Evolutionary conservation across 129 eudicot genomes (phyloP).

Genomic region (Saposhnikovia divaricata): DNA sequence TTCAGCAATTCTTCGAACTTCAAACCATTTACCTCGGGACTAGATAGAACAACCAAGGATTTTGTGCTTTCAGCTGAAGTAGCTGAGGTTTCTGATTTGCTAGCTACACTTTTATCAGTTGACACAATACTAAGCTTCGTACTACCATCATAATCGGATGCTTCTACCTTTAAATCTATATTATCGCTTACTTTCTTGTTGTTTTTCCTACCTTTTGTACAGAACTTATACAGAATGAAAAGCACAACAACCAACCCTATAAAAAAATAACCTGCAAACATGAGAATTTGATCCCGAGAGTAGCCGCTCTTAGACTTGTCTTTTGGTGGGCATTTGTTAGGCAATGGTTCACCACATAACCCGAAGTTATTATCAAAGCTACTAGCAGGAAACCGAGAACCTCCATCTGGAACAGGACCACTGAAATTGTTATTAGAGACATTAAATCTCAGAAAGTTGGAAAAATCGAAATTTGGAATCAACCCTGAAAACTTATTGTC

Average conservation of each 20-base stretch:
- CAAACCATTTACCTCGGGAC: slow-evolving; percentile 62
- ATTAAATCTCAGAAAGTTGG: slow-evolving; percentile 29
- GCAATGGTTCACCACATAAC: slow-evolving; percentile 56
- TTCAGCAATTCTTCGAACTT: slow-evolving; percentile 54
- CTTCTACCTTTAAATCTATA: neutral
- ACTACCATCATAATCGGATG: slow-evolving; percentile 19
- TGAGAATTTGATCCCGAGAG: slow-evolving; percentile 40
- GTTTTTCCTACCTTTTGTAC: slow-evolving; percentile 30
- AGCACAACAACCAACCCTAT: slow-evolving; percentile 34
- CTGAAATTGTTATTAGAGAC: slow-evolving; percentile 49
- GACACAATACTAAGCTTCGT: slow-evolving; percentile 25
- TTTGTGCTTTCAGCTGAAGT: slow-evolving; percentile 35
- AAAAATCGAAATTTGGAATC: slow-evolving; percentile 40
- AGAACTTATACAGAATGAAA: slow-evolving; percentile 31
- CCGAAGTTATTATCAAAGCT: slow-evolving; percentile 36
- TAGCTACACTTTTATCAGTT: slow-evolving; percentile 25
- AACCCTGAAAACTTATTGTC: slow-evolving; percentile 41
- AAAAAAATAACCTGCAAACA: slow-evolving; percentile 46
- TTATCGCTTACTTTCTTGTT: slow-evolving; percentile 11
- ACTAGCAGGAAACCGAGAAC: slow-evolving; percentile 22
- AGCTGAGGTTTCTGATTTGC: slow-evolving; percentile 35
- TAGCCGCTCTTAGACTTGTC: slow-evolving; percentile 14
- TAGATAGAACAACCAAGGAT: slow-evolving; percentile 52
- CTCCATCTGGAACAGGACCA: slow-evolving; percentile 48
- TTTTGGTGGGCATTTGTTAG: slow-evolving; percentile 27